phyloP scores from a whole-genome alignment of 192 early-diverging fungal species.

The Backusella morwellensis region DNA sequence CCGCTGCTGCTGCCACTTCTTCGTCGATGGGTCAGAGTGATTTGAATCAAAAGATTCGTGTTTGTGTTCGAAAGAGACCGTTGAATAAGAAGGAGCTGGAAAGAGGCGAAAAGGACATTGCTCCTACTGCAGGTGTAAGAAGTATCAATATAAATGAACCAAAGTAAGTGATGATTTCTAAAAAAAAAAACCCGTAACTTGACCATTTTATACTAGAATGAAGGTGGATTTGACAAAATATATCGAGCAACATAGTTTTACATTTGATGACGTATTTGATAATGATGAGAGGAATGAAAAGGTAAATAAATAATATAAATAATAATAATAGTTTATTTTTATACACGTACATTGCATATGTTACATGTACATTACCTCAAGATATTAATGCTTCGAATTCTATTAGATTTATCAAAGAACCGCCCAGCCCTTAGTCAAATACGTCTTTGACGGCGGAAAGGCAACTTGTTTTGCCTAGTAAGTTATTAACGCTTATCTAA shows the following conservation, averaged over 20 bases:
- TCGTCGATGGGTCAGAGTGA: constrained; percentile 36
- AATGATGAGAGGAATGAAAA: constrained; percentile 78
- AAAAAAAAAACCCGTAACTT: not conserved
- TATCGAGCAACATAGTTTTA: constrained; percentile 91
- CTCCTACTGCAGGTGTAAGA: constrained; percentile 62
- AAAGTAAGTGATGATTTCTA: constrained; percentile 56
- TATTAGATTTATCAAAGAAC: constrained; percentile 72
- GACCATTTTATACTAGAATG: constrained; percentile 46
- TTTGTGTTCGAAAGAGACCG: constrained; percentile 95
- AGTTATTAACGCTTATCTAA: not conserved
- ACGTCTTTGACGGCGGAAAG: constrained; percentile 93
- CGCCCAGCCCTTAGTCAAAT: constrained; percentile 90
- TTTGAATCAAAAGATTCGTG: constrained; percentile 86
- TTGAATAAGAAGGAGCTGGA: constrained; percentile 85
- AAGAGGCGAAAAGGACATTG: constrained; percentile 83
- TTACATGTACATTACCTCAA: not conserved
- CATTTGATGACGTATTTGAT: constrained; percentile 97
- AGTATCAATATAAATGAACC: constrained; percentile 88
- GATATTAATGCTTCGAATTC: not conserved
- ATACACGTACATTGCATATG: not conserved
- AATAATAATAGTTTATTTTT: not conserved
- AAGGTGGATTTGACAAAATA: constrained; percentile 97
- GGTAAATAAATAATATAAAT: constrained; percentile 39
- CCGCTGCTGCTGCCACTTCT: not conserved
- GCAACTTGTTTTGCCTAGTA: constrained; percentile 99